Evolutionary conservation across 2,329 filamentous ascomycete genomes (phyloP).

Genomic region (Alternaria brassicae): DNA sequence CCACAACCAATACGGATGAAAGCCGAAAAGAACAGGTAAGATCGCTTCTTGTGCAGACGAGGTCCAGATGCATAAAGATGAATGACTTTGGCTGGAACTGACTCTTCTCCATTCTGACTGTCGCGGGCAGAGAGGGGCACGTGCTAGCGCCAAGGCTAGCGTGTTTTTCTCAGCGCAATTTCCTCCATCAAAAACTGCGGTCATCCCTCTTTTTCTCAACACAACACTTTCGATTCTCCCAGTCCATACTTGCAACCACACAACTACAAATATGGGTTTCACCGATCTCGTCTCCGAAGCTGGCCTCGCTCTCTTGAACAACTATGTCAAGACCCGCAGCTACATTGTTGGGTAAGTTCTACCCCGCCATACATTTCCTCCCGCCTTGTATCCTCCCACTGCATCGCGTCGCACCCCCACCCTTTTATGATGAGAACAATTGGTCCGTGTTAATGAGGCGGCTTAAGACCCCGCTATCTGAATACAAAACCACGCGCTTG

Average conservation of each 20-base stretch:
- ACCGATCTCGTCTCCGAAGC: conserved; percentile 70
- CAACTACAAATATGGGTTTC: conserved; percentile 68
- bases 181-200: conserved; percentile 32
- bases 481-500: conserved; percentile 77
- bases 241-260: conserved; percentile 18
- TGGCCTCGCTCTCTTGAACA: conserved; percentile 73
- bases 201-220: conserved; percentile 20
- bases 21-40: background rate
- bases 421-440: conserved; percentile 78
- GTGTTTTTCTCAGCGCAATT: conserved; percentile 26
- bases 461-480: conserved; percentile 88
- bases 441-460: conserved; percentile 97
- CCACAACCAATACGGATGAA: background rate
- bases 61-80: conserved; percentile 1
- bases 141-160: conserved; percentile 25
- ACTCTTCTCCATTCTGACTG: background rate
- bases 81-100: background rate
- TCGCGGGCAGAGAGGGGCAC: conserved; percentile 13
- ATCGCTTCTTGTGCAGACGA: background rate
- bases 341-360: conserved; percentile 82
- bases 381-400: conserved; percentile 27
- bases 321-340: conserved; percentile 75
- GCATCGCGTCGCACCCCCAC: conserved; percentile 38
- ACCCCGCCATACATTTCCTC: conserved; percentile 36
- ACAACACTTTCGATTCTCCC: conserved; percentile 22